A percentile compares a stretch with the other conserved stretches of the same genome.
Conservation (phyloP, 441 rosid species). For the Euphorbia schlechtendalii region DNA sequence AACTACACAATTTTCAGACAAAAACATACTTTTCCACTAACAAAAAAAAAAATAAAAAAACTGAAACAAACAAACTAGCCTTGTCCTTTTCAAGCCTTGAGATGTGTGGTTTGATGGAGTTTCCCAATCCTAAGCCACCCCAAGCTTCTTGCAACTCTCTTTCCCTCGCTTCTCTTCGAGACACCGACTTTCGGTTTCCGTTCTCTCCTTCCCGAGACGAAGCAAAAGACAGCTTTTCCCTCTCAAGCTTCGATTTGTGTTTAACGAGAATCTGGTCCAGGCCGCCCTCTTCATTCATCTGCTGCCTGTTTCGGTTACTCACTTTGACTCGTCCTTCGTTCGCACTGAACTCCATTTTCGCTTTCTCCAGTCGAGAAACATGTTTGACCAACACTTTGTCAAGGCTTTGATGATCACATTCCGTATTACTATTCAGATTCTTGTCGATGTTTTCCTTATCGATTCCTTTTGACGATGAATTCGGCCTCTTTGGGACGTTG, state of each 20-base stretch:
- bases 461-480: conserved; percentile 2
- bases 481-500: conserved; percentile 7
- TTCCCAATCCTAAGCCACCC: conserved; percentile 87
- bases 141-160: conserved; percentile 83
- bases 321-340: conserved; percentile 32
- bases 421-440: conserved; percentile 11
- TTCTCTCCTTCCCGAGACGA: conserved; percentile 18
- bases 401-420: conserved; percentile 37
- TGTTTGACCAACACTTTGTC: conserved; percentile 57
- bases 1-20: neutral
- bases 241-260: conserved; percentile 46
- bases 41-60: neutral
- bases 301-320: conserved; percentile 27
- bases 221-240: conserved; percentile 39
- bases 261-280: conserved; percentile 49
- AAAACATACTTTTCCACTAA: neutral
- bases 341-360: conserved; percentile 39
- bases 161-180: conserved; percentile 63
- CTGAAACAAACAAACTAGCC: conserved; percentile 36
- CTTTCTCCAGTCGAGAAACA: conserved; percentile 46
- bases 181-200: conserved; percentile 12
- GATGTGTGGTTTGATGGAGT: conserved; percentile 55
- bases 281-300: conserved; percentile 24
- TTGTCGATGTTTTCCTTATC: conserved; percentile 53
- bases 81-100: conserved; percentile 83